Evolutionary conservation across 768 basidiomycete genomes (phyloP), one percentile per base, ranked within the genome.

Genomic region (Lanmaoa rubissima): DNA sequence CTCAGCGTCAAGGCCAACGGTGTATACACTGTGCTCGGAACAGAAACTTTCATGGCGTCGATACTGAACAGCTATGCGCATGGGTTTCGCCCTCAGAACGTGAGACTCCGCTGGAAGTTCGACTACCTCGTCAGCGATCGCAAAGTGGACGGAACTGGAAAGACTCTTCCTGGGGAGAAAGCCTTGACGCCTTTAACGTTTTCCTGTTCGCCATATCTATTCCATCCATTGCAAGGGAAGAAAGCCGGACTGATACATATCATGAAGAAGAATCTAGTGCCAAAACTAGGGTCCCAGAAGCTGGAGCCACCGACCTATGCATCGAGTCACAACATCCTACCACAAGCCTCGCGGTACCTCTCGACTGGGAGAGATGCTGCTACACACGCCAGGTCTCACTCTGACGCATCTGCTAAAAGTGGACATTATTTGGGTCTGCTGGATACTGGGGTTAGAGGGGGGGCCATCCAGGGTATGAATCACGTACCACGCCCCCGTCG

Each of bases 71-170:
- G 57, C 36, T 64, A 69, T 31, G 50, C 45, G 9, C 58, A 47
- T 8, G 69, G 60, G 10, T 38, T 35, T 35, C 61, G 63, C 24
- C 53, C 48, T 48, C 71, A 70, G 5, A 69, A 73, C 32, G 67
- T 68, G 21, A 82, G 79, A 54, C 72, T 90, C 17, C 73, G 74
- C 24, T 94, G 92, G 93, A 82, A 82, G 54, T 87, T 94, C 60
- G 87, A 90, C 53, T 94, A 94, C 67, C 65, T 85, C 34, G 87
- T 94, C 11, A 81, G 82, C 40, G 84, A 90, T 60, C 77, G 83
- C 34, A 71, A 75, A 51, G 71, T 73, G 24, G 77, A 81, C 24
- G 68, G 68, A 8, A 74, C 77, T 5, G 81, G 82, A 24, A 78
- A 75, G 55, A 64, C 74, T 17, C 65, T 72, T n/a, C 74, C 79